Base-by-base conservation (phyloP, 495 filamentous ascomycete genomes). In the Bathelium albidoporum region DNA sequence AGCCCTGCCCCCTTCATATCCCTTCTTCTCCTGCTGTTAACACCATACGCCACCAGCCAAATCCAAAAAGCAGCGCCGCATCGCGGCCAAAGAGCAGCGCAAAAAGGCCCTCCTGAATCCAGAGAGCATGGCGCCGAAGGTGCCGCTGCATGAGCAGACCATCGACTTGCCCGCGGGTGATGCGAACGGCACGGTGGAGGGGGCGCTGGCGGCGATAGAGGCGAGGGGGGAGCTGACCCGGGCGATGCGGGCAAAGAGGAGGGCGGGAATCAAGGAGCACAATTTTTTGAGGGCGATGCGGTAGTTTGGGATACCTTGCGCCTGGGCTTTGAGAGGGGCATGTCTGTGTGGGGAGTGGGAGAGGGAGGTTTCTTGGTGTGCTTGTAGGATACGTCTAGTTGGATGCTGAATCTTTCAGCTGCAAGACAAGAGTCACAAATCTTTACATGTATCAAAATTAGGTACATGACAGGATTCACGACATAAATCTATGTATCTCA, bases 211-310 rank as follows among this genome's bases (percentile, higher is more conserved):
- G 62, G 89, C 87, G 28, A 79, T 71, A 58, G 72, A 79, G 26
- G 83, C 82, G 70, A 78, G 85, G 62, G 79, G 84, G 62, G 83
- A 86, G 62, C 76, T 97, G 64, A 87, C 80, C 69, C 83, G 81
- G 73, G 81, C 84, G 10, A 81, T 90, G 79, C 80, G 91, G 70
- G 81, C 79, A 66, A 86, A 90, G 67, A 82, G 90, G 71, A 84
- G 88, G 70, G 85, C 81, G 65, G 81, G 78, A 68, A 97, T 98
- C 69, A 94, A 93, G 80, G 94, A 97, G 78, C 80, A 70, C 62
- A 98, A 98, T 78, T 98, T 94, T 82, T 82, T 98, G 78, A 88
- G 86, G 79, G 81, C 85, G 20, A 88, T 95, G 83, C 85, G 81
- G 74, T 74, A 66, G 58, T 22, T n/a, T 63, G 65, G 62, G 22